Evolutionary conservation across 2,329 filamentous ascomycete genomes (phyloP), one percentile per base, ranked within the genome.

Genomic region (Colletotrichum salicis): DNA sequence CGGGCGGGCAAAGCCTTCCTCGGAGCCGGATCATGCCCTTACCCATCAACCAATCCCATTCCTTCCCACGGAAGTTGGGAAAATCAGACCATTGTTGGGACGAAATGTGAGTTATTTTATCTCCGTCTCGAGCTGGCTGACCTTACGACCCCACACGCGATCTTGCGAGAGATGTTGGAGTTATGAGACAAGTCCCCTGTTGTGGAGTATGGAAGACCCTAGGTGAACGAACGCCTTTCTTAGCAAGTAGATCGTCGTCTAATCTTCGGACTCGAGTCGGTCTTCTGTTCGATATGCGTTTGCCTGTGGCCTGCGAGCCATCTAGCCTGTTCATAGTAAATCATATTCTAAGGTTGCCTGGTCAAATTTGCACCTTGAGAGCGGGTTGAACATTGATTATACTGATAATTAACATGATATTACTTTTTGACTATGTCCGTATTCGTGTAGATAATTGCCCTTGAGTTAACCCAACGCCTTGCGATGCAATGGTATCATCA

Each of bases 401-500:
- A 41, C 37, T 2, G 15, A 24, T 22, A 24, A 22, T 12, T 11
- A 29, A 22, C 7, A 3, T 19, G 12, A 24, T 15, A 61, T 51
- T 52, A 8, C 59, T 51, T 51, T 22, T 33, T n/a, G 19, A 24
- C 31, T 6, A 27, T 12, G 22, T 12, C 10, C 5, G 12, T 15
- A 13, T 8, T 22, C 58, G 5, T 15, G n/a, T 33, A 51, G 41
- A 52, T 7, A 13, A 5, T n/a, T 4, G 8, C 41, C 59, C 29
- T 19, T 2, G 11, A 35, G 12, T 27, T 7, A 52, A 7, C 27
- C 45, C 29, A 52, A 62, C 59, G 59, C 59, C 59, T 29, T 12
- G 41, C n/a, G 19, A 62, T 62, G 59, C 59, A 62, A 48, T 62
- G 59, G 59, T 62, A 62, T 62, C 41, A 62, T 31, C 29, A 12